Evolutionary conservation across 805 yeast genomes (phyloP).

Genomic region (Starmerella sirachaensis): DNA sequence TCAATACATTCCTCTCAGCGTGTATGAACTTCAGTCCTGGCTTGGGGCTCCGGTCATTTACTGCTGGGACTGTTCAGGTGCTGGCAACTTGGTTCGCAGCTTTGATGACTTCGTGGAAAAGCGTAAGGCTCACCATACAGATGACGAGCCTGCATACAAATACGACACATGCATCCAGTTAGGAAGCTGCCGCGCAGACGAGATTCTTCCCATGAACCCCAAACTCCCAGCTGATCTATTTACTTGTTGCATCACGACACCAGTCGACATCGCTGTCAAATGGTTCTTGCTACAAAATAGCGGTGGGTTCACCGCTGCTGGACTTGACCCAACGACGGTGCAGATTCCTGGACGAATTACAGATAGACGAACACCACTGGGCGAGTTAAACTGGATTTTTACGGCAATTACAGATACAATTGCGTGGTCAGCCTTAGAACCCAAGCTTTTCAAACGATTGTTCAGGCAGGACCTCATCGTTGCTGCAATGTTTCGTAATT

Average conservation of each 20-base stretch:
- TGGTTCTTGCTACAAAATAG: constrained; percentile 70
- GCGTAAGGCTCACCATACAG: constrained; percentile 42
- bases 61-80: constrained; percentile 88
- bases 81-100: constrained; percentile 84
- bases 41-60: constrained; percentile 94
- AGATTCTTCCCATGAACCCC: constrained; percentile 81
- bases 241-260: constrained; percentile 90
- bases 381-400: constrained; percentile 94
- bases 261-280: constrained; percentile 83
- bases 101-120: constrained; percentile 83
- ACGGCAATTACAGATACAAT: constrained; percentile 97
- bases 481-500: constrained; percentile 89
- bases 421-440: constrained; percentile 87
- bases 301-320: constrained; percentile 35
- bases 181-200: constrained; percentile 84
- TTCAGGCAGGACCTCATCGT: constrained; percentile 95
- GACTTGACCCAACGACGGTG: constrained; percentile 33
- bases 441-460: constrained; percentile 76
- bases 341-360: constrained; percentile 82
- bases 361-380: constrained; percentile 88
- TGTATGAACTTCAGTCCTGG: constrained; percentile 95
- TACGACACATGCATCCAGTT: constrained; percentile 82
- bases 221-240: constrained; percentile 91
- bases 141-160: constrained; percentile 35
- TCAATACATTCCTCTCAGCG: constrained; percentile 89